A percentile compares a stretch with the other conserved stretches of the same genome.
Evolutionary conservation across 495 filamentous ascomycete species (phyloP).

Genomic region (Hypoxylon fragiforme): DNA sequence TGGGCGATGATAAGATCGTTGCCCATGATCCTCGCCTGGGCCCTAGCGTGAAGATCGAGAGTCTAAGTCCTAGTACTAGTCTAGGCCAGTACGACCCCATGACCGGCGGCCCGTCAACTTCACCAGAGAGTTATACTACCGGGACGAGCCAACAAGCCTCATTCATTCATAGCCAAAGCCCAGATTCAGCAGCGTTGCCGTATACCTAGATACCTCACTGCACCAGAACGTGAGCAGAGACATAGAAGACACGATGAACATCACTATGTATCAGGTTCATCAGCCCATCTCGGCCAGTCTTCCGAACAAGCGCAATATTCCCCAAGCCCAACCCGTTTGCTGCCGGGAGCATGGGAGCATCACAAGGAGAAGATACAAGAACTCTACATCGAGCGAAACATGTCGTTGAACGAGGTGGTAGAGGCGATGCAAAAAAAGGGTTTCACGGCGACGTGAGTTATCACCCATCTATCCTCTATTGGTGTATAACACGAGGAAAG

Average conservation of each 20-base stretch:
- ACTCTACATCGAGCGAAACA: conserved; percentile 35
- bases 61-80: conserved; percentile 5
- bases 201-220: background rate
- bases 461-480: background rate
- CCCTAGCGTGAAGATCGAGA: conserved; percentile 18
- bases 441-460: conserved; percentile 36
- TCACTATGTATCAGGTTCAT: background rate
- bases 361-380: conserved; percentile 34
- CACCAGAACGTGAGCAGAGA: background rate
- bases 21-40: background rate
- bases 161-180: background rate
- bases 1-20: conserved; percentile 1
- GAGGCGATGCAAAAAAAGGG: conserved; percentile 33
- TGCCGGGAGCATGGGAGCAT: conserved; percentile 32
- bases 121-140: conserved; percentile 5
- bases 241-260: background rate
- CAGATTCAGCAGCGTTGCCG: conserved; percentile 1
- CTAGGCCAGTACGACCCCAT: conserved; percentile 10
- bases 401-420: conserved; percentile 35
- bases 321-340: conserved; percentile 35
- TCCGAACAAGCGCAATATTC: background rate
- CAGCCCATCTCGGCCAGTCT: background rate
- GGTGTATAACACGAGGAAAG: no score
- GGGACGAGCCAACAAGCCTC: background rate
- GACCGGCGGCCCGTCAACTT: conserved; percentile 6